Percentiles rank a stretch among this genome's conserved stretches.
Evolutionary conservation across 2,329 filamentous ascomycete species (phyloP).

Genomic region (Venturia asperata): DNA sequence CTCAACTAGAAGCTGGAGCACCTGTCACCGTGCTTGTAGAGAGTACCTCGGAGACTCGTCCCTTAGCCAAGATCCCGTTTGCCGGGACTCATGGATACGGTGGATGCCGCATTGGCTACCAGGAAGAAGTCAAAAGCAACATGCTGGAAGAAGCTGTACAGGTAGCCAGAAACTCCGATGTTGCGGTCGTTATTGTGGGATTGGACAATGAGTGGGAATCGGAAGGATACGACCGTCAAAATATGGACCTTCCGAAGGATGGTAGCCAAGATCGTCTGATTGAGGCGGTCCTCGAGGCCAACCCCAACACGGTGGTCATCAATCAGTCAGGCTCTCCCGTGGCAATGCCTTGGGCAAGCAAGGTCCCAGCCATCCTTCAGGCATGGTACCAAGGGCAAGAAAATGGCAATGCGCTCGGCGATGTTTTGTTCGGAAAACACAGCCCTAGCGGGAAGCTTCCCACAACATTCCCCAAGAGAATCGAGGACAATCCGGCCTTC

Average conservation of each 20-base stretch:
- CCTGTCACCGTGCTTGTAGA: constrained; percentile 56
- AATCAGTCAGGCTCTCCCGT: constrained; percentile 71
- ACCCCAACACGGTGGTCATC: constrained; percentile 62
- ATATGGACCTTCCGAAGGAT: constrained; percentile 50
- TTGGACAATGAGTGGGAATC: constrained; percentile 74
- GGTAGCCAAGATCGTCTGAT: constrained; percentile 59
- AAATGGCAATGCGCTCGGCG: constrained; percentile 71
- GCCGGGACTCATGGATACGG: constrained; percentile 59
- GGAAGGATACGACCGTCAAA: constrained; percentile 58
- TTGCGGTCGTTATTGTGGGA: constrained; percentile 71
- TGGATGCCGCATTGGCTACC: constrained; percentile 64
- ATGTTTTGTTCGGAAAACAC: constrained; percentile 65
- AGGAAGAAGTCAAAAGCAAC: constrained; percentile 58
- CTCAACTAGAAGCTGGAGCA: constrained; percentile 53
- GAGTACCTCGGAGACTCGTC: constrained; percentile 60
- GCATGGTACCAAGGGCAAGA: constrained; percentile 86
- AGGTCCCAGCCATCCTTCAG: constrained; percentile 60
- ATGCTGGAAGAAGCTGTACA: constrained; percentile 51
- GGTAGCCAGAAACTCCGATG: constrained; percentile 62
- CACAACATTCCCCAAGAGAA: constrained; percentile 56
- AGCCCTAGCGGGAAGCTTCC: constrained; percentile 72
- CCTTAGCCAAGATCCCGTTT: constrained; percentile 51
- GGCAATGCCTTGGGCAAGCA: constrained; percentile 61
- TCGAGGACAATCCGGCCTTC: constrained; percentile 61
- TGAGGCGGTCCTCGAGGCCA: constrained; percentile 54